A percentile compares a stretch with the other conserved stretches of the same genome.
phyloP scores from a whole-genome alignment of 306 rosid genomes.

The Alnus glutinosa region DNA sequence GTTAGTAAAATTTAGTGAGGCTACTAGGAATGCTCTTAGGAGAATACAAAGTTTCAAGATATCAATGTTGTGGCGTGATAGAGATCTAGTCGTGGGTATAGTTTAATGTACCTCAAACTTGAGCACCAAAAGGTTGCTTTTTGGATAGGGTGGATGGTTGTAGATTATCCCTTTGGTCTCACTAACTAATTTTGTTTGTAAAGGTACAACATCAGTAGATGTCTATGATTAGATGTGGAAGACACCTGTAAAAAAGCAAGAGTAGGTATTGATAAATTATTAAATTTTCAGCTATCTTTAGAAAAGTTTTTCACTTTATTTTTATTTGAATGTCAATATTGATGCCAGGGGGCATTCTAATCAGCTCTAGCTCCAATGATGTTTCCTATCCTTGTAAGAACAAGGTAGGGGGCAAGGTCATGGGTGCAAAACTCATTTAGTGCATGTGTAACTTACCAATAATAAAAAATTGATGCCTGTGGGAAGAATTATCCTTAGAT shows the following conservation, averaged over 20 bases:
- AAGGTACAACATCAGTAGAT: no score
- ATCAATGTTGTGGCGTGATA: not conserved
- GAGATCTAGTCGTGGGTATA: not conserved
- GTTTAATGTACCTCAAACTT: not conserved
- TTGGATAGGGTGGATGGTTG: not conserved
- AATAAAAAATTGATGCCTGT: not conserved
- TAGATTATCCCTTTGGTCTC: not conserved
- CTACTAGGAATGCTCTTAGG: no score
- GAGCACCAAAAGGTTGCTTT: not conserved
- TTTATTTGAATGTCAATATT: not conserved
- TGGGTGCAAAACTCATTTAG: no score
- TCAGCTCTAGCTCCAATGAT: not conserved
- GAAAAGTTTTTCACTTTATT: not conserved
- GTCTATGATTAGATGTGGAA: not conserved
- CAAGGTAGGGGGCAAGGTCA: not conserved
- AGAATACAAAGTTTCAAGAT: no score
- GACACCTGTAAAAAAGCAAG: not conserved
- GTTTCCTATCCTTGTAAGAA: not conserved
- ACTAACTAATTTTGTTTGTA: no score
- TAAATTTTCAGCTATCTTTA: not conserved
- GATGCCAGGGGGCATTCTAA: not conserved
- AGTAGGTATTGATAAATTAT: not conserved
- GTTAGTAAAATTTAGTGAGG: no score
- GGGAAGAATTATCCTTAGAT: conserved; percentile 1
- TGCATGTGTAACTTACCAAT: no score